Conservation (phyloP, 106 monocot species). For the Dactylorhiza incarnata region DNA sequence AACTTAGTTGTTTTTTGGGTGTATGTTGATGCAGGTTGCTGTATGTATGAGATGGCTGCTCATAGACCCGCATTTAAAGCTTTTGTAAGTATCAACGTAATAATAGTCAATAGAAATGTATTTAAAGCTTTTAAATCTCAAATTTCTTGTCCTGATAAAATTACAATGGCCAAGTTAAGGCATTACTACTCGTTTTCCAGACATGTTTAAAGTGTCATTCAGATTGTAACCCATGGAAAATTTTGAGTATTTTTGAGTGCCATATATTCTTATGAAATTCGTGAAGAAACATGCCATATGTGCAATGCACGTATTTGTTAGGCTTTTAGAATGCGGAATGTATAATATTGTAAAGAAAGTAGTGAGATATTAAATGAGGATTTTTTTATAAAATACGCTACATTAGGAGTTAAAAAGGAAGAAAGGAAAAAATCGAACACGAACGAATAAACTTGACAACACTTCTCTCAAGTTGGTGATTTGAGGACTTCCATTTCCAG, state of each 20-base stretch:
- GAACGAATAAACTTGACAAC: no score
- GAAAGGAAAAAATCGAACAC: no score
- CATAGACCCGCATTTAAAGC: conserved; percentile 99
- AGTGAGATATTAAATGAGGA: no score
- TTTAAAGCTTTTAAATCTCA: not conserved
- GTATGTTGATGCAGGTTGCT: conserved; percentile 56
- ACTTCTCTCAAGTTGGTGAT: no score
- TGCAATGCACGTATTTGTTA: not conserved
- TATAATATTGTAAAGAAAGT: not conserved
- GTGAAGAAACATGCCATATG: not conserved
- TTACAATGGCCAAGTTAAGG: not conserved
- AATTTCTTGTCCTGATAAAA: not conserved
- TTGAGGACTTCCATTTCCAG: no score
- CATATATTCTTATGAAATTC: not conserved
- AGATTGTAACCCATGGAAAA: not conserved
- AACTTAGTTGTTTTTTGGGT: not conserved
- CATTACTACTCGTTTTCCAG: not conserved
- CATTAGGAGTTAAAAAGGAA: no score
- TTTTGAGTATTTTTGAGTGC: not conserved
- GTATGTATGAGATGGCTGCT: conserved; percentile 99
- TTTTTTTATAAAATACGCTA: no score
- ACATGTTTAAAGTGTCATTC: not conserved
- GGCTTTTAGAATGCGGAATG: not conserved
- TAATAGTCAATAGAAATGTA: not conserved
- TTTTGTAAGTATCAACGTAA: conserved; percentile 59